Percentiles rank a stretch among this genome's conserved stretches.
Conservation (phyloP, 2,329 filamentous ascomycete genomes). For the Colletotrichum abscissum region DNA sequence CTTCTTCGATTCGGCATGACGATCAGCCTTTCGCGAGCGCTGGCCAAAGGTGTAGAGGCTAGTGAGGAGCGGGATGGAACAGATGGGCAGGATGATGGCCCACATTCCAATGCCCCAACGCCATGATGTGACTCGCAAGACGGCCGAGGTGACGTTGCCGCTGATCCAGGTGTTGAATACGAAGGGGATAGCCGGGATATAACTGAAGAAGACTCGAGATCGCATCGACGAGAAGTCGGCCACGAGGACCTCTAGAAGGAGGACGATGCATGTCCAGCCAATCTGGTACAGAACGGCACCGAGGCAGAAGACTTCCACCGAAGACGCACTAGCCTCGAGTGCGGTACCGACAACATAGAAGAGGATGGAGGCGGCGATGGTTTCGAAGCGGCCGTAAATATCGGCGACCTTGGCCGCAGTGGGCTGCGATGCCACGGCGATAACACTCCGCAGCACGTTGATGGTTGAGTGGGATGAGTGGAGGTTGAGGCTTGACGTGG, state of each 20-base stretch:
- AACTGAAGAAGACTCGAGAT: conserved; percentile 70
- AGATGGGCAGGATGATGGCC: conserved; percentile 69
- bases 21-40: conserved; percentile 50
- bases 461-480: conserved; percentile 70
- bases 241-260: conserved; percentile 70
- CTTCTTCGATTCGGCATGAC: conserved; percentile 38
- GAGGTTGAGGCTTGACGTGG: conserved; percentile 60
- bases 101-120: conserved; percentile 75
- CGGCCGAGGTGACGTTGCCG: conserved; percentile 64
- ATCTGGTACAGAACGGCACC: conserved; percentile 68
- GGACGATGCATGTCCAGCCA: conserved; percentile 67
- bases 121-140: conserved; percentile 64
- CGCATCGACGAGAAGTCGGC: conserved; percentile 70
- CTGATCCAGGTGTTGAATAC: conserved; percentile 73
- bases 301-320: conserved; percentile 61
- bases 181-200: conserved; percentile 69
- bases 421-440: conserved; percentile 68
- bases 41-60: conserved; percentile 52
- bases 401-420: conserved; percentile 72
- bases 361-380: conserved; percentile 64
- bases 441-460: conserved; percentile 67
- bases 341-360: conserved; percentile 67
- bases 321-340: conserved; percentile 61
- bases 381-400: conserved; percentile 70
- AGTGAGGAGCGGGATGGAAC: conserved; percentile 63